Conservation (phyloP, 352 stramenopile species). For the Pythium periplocum region DNA sequence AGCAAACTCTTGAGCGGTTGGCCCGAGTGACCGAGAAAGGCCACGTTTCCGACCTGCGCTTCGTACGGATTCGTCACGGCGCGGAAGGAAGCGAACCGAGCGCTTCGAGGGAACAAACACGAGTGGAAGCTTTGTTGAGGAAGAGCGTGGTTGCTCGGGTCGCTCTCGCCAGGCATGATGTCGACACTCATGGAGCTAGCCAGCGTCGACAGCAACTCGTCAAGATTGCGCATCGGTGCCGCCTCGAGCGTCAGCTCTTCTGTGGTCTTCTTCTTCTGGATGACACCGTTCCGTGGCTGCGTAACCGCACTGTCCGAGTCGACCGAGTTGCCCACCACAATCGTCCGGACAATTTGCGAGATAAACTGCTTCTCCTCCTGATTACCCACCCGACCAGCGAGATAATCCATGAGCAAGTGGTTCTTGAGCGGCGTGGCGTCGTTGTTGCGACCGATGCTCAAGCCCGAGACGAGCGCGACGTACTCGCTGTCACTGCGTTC, state of each 20-base stretch:
- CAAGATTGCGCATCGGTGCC: slow-evolving; percentile 56
- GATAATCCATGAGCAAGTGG: slow-evolving; percentile 74
- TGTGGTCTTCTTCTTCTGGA: slow-evolving; percentile 39
- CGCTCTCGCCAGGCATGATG: slow-evolving; percentile 83
- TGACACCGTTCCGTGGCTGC: background rate
- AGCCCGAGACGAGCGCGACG: slow-evolving; percentile 59
- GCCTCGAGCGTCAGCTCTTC: slow-evolving; percentile 36
- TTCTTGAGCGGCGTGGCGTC: slow-evolving; percentile 39
- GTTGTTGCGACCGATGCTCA: slow-evolving; percentile 36
- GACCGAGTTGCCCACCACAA: slow-evolving; percentile 68
- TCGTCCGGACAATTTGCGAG: slow-evolving; percentile 62
- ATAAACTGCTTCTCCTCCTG: slow-evolving; percentile 55
- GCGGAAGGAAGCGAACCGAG: slow-evolving; percentile 76
- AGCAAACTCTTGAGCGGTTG: slow-evolving; percentile 86
- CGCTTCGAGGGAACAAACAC: slow-evolving; percentile 87
- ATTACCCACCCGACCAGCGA: slow-evolving; percentile 54
- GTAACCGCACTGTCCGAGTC: slow-evolving; percentile 14
- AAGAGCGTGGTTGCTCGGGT: slow-evolving; percentile 88
- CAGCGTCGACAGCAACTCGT: slow-evolving; percentile 69
- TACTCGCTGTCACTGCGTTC: slow-evolving; percentile 47
- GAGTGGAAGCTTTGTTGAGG: slow-evolving; percentile 94
- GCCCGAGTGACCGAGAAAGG: slow-evolving; percentile 84
- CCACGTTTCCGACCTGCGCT: slow-evolving; percentile 44
- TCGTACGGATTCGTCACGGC: slow-evolving; percentile 94
- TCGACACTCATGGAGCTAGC: slow-evolving; percentile 87